A percentile compares a stretch with the other conserved stretches of the same genome.
These are phyloP conservation scores for Hygrophoropsis aurantiaca DNA, from an alignment of 768 basidiomycete genomes.

Conservation along the genomic window DNA sequence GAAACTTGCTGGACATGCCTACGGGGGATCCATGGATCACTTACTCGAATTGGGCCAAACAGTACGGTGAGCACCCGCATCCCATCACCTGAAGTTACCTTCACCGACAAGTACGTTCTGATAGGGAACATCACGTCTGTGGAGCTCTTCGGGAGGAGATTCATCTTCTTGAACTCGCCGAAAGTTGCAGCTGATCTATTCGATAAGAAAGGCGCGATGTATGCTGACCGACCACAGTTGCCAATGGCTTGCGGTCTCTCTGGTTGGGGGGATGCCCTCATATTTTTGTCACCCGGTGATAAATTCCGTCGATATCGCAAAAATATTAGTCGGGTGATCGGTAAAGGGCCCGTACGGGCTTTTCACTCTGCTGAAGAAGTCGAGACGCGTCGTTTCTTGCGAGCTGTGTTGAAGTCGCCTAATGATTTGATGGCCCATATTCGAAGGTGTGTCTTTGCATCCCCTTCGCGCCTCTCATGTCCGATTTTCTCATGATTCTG, in stretches of 20 bases:
- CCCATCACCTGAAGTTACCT: too few relatives aligned
- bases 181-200: slow-evolving; percentile 44
- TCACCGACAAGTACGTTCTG: too few relatives aligned
- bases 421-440: too few relatives aligned
- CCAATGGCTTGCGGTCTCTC: neutral
- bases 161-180: too few relatives aligned
- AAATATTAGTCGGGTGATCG: neutral
- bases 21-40: slow-evolving; percentile 22
- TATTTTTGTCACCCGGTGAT: neutral
- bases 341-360: slow-evolving; percentile 5
- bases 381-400: slow-evolving; percentile 48
- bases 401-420: slow-evolving; percentile 48
- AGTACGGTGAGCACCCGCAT: slow-evolving; percentile 27
- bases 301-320: slow-evolving; percentile 1
- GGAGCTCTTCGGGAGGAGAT: too few relatives aligned
- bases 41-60: slow-evolving; percentile 18
- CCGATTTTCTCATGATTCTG: slow-evolving; percentile 35
- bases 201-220: slow-evolving; percentile 49
- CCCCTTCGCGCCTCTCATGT: slow-evolving; percentile 36
- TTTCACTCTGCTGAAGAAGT: slow-evolving; percentile 43
- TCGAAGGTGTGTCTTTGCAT: too few relatives aligned
- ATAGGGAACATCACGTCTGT: too few relatives aligned
- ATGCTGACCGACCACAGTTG: slow-evolving; percentile 48
- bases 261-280: neutral
- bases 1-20: too few relatives aligned